Base-by-base conservation (phyloP, 2,329 filamentous ascomycete genomes). In the Uncinocarpus reesii region DNA sequence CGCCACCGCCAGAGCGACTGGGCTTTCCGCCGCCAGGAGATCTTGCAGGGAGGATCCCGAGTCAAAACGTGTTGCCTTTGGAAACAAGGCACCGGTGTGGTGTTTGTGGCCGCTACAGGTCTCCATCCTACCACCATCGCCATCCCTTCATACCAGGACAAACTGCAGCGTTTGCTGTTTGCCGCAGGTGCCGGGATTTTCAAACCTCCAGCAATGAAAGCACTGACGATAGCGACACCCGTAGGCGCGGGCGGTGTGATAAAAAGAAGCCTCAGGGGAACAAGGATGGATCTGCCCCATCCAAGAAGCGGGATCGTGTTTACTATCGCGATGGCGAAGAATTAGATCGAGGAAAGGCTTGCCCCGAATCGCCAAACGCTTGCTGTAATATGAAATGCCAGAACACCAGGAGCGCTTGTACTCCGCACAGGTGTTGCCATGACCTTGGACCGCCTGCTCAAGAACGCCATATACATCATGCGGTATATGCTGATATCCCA, bases 41-140 rank as follows among this genome's bases (percentile, higher is more conserved):
- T 29, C 18, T 18, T 28, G 32, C 15, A 29, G 20, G 24, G 10
- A 36, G 18, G 21, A 13, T n/a, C n/a, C n/a, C n/a, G n/a, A n/a
- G 34, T 11, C 26, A 34, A 15, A 16, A 5, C 10, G 26, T 26
- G 24, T 29, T 31, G 26, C n/a, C 47, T 15, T 7, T 35, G 13
- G 52, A 52, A 37, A 37, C 43, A n/a, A 47, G 38, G 23, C 47
- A 52, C 50, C 28, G 42, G 37, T 54, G 52, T 35, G 34, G 35
- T 15, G 16, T 44, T 8, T 54, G 52, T 40, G 52, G 52, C 26
- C 46, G 50, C 28, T 52, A 50, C 32, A 48, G 50, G 8, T 52
- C 50, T 5, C 42, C 49, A 15, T 48, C 52, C 1, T 54, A 50
- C 31, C 49, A 50, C 6, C 37, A 42, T 29, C 46, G 45, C 15